Conservation (phyloP, 2,329 filamentous ascomycete species). For the Blastomyces parvus region DNA sequence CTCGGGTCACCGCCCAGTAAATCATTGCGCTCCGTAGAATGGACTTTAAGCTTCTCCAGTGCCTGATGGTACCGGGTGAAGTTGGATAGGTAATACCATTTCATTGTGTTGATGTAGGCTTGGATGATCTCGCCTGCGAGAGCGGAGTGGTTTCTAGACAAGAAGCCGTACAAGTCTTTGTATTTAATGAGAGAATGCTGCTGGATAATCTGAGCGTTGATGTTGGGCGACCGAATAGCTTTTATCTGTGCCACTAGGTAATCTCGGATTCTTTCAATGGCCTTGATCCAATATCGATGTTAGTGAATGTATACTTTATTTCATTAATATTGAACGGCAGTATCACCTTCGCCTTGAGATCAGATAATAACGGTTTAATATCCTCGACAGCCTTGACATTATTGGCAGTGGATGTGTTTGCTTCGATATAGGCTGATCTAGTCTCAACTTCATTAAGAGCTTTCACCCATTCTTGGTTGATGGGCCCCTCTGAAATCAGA, state of each 20-base stretch:
- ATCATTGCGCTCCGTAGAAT: slow-evolving; percentile 72
- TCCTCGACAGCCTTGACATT: slow-evolving; percentile 71
- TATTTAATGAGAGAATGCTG: slow-evolving; percentile 83
- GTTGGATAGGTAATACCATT: slow-evolving; percentile 92
- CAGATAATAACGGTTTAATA: slow-evolving; percentile 72
- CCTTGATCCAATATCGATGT: slow-evolving; percentile 38
- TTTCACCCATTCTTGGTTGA: slow-evolving; percentile 83
- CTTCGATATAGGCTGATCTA: slow-evolving; percentile 61
- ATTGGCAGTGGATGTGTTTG: slow-evolving; percentile 50
- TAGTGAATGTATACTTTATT: slow-evolving; percentile 8
- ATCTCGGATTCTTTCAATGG: slow-evolving; percentile 87
- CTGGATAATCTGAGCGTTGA: slow-evolving; percentile 95
- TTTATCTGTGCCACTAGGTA: slow-evolving; percentile 93
- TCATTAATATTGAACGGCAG: not conserved
- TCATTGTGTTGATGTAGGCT: slow-evolving; percentile 96
- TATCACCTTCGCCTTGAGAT: slow-evolving; percentile 67
- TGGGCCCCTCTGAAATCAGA: slow-evolving; percentile 76
- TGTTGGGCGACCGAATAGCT: slow-evolving; percentile 82
- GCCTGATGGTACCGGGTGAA: slow-evolving; percentile 81
- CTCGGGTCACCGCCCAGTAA: slow-evolving; percentile 70
- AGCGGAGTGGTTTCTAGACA: slow-evolving; percentile 70
- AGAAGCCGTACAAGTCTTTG: slow-evolving; percentile 78
- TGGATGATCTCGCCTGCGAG: slow-evolving; percentile 82
- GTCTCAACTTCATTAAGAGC: slow-evolving; percentile 76
- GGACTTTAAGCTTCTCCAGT: slow-evolving; percentile 73